Percentiles rank a stretch among this genome's conserved stretches.
phyloP scores from a whole-genome alignment of 768 basidiomycete species.

The Megacollybia marginata region DNA sequence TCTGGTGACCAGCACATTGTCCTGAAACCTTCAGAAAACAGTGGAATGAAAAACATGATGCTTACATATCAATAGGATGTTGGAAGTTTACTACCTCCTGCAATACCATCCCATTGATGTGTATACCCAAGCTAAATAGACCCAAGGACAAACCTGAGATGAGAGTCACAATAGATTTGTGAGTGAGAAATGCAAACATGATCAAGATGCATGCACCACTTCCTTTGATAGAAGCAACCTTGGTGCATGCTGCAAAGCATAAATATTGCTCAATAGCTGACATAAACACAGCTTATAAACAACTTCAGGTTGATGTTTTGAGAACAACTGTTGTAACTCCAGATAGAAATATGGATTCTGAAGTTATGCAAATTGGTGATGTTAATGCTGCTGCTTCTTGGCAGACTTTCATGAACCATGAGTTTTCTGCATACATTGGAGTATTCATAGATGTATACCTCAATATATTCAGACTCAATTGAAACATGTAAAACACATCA shows the following conservation, averaged over 20 bases:
- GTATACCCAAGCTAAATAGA: slow-evolving; percentile 18
- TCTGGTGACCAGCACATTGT: slow-evolving; percentile 27
- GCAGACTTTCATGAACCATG: slow-evolving; percentile 36
- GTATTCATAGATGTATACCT: slow-evolving; percentile 24
- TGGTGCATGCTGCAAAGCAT: slow-evolving; percentile 12
- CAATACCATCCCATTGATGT: slow-evolving; percentile 29
- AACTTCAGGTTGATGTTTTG: slow-evolving; percentile 23
- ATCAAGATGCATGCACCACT: slow-evolving; percentile 19
- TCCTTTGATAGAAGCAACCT: slow-evolving; percentile 18
- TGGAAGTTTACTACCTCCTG: slow-evolving; percentile 22
- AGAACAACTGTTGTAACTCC: slow-evolving; percentile 24
- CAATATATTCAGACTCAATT: slow-evolving; percentile 27
- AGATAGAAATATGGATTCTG: slow-evolving; percentile 37
- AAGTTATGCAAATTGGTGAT: slow-evolving; percentile 25
- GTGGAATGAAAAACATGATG: slow-evolving; percentile 21
- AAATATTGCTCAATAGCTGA: slow-evolving; percentile 22
- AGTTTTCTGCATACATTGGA: slow-evolving; percentile 27
- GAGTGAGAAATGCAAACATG: slow-evolving; percentile 28
- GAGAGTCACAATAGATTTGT: slow-evolving; percentile 23
- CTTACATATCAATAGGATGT: slow-evolving; percentile 18
- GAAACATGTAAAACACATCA: slow-evolving; percentile 20
- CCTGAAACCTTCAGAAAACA: slow-evolving; percentile 25
- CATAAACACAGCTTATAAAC: slow-evolving; percentile 29
- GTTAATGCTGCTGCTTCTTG: slow-evolving; percentile 31
- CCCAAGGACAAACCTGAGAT: slow-evolving; percentile 13